Evolutionary conservation across 768 basidiomycete genomes (phyloP).

Genomic region (Tulasnella sp.): DNA sequence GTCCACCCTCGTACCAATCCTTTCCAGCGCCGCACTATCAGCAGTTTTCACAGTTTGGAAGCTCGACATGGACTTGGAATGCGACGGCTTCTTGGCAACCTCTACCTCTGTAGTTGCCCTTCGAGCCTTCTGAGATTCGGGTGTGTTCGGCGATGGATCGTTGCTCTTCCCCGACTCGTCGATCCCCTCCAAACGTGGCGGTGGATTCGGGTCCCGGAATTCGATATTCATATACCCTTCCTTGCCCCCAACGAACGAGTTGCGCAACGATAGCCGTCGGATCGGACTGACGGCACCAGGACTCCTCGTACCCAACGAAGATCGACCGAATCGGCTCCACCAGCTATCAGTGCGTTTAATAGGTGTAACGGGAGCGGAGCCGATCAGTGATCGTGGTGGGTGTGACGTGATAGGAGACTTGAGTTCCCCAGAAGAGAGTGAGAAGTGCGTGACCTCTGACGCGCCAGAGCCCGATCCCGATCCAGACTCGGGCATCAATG

Average conservation of each 20-base stretch:
- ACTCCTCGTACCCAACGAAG: conserved; percentile 26
- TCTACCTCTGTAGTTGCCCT: conserved; percentile 1
- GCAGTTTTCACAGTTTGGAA: conserved; percentile 50
- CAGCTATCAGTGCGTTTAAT: conserved; percentile 61
- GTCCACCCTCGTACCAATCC: conserved; percentile 54
- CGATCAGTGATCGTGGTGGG: conserved; percentile 36
- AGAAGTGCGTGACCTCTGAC: too few species aligned
- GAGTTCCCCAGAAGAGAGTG: background rate
- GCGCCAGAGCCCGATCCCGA: too few species aligned
- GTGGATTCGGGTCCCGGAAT: conserved; percentile 69
- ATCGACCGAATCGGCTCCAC: conserved; percentile 65
- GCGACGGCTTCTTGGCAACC: background rate
- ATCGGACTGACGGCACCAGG: conserved; percentile 37
- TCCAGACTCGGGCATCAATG: too few species aligned
- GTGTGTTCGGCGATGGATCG: conserved; percentile 31
- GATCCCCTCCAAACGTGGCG: conserved; percentile 48
- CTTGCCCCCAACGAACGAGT: background rate
- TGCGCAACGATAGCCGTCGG: conserved; percentile 32
- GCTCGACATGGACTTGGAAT: conserved; percentile 24
- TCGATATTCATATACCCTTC: conserved; percentile 29
- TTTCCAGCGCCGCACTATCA: conserved; percentile 56
- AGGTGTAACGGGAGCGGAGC: conserved; percentile 33
- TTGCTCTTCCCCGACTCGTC: conserved; percentile 16
- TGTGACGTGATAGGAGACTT: conserved; percentile 23
- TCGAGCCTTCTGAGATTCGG: background rate